Base-by-base conservation (phyloP, 2,329 filamentous ascomycete genomes). In the Colletotrichum filicis region DNA sequence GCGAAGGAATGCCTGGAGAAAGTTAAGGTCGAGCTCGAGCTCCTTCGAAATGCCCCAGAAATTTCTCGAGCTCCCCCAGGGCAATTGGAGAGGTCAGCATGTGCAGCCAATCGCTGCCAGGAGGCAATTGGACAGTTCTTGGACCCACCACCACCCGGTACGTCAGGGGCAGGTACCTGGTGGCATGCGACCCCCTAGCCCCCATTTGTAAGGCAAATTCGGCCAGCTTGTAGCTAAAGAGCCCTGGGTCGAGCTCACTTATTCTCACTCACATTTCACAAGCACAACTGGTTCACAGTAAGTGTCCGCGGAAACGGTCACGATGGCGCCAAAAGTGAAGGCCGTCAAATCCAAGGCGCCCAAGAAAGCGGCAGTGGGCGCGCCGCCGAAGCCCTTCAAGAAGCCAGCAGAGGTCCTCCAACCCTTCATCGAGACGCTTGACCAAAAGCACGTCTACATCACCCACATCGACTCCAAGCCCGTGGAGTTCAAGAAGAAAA, bases 391-490 rank as follows among this genome's bases (percentile, higher is more conserved):
- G 35, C 94, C 94, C 8, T 97, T 97, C 87, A 88, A 89, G 76
- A 86, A 86, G 72, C 90, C 91, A 0, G 90, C 94, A 1, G 81
- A 89, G 61, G 86, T 87, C 37, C 88, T 97, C 66, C 78, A 87
- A 63, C 88, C 91, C 12, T 92, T 97, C 80, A 87, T 93, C 79
- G 84, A 88, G 46, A 88, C 86, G 56, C 91, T 98, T 73, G 88
- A 91, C 71, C 86, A 89, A 68, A 84, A 89, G 68, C 91, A 94
- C 81, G 88, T 97, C 80, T 98, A 98, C 87, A 89, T 98, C 78
- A 88, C 93, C 35, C 95, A 98, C 85, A 86, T 97, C 82, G 95
- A 98, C 86, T 85, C 83, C 73, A 91, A 93, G 74, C 91, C 92
- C 0, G 82, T 84, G 24, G 86, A 87, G 32, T 91, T 95, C 83